Evolutionary conservation across 306 rosid genomes (phyloP), one percentile per base, ranked within the genome.

Genomic region (Vachellia pachyceras): DNA sequence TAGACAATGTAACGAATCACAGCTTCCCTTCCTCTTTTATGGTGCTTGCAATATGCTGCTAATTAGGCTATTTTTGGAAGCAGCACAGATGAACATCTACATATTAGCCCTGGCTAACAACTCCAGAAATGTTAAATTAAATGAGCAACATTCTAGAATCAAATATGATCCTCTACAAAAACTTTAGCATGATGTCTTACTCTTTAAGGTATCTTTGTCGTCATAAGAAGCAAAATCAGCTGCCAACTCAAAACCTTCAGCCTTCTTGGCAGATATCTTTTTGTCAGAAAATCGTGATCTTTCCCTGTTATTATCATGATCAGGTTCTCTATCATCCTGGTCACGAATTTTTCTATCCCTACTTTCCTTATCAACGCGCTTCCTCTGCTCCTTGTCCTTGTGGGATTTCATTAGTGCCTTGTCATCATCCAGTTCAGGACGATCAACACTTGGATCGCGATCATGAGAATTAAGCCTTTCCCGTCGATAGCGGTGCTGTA

Each of bases 291-390:
- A 77, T 6, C 90, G 87, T 67, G 80, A 54, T 67, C 71, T 88
- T 83, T 88, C 97, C 86, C 90, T 83, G 82, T 72, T 81, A 67
- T 84, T 84, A 84, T 91, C 97, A 66, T 86, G 86, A 80, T 95
- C 97, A 49, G 79, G 85, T 85, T 88, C 96, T 87, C 91, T 88
- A 66, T 91, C 95, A 81, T 87, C 99, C 55, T 80, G 89, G 40
- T 95, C 98, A 49, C 86, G 89, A 71, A 77, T 86, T 87, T 90
- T 95, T 82, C 94, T 88, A 79, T 90, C 97, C 79, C 89, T 89
- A 55, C 33, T 84, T 42, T 95, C 95, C 77, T 89, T 89, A 74
- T 87, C 91, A 77, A 74, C 85, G 60, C 84, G 92, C 82, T 86
- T 90, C 82, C 89, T 86, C 47, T 86, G 94, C 72, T 90, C 98